Base-by-base conservation (phyloP, 805 yeast genomes). In the Clavispora fructus region DNA sequence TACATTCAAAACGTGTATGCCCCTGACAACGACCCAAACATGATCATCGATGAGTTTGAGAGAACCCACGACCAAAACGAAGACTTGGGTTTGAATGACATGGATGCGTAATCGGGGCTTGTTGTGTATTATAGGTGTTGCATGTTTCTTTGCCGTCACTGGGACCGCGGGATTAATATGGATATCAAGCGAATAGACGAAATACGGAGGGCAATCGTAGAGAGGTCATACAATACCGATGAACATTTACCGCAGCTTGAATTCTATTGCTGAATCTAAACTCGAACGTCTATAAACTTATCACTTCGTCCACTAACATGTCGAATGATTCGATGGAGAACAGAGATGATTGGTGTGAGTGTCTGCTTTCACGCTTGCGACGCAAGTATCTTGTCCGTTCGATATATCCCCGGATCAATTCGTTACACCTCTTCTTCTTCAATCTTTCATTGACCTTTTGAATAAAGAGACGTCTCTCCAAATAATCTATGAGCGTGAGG, bases 1-100 rank as follows among this genome's bases (percentile, higher is more conserved):
- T 94, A 94, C 61, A 86, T 94, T 52, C 99, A 94, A 69, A 94
- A 94, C 62, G 94, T 92, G n/a, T 94, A 91, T 62, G 99, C 99
- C 31, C 99, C 99, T 26, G 99, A 94, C 68, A 79, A 80, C 37
- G 99, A 94, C 69, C 99, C 99, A 54, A 88, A 92, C 63, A 94
- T 94, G 98, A 75, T 65, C 37, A 79, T 87, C 50, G 96, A 86
- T 68, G 97, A 94, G 47, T 88, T 80, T 56, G 96, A 89, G 55
- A 86, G 99, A 74, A 83, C 96, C 2, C 71, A 74, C 35, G 85
- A 88, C 59, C 95, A 91, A 67, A 90, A 94, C 63, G 99, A 94
- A 61, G 92, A 85, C 38, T 77, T 94, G 53, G 99, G 99, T 19
- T 73, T 94, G 61, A 74, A 69, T 51, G 83, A 79, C 58, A 79